Conservation (phyloP, 208 protist species). For the Acanthamoeba lenticulata region DNA sequence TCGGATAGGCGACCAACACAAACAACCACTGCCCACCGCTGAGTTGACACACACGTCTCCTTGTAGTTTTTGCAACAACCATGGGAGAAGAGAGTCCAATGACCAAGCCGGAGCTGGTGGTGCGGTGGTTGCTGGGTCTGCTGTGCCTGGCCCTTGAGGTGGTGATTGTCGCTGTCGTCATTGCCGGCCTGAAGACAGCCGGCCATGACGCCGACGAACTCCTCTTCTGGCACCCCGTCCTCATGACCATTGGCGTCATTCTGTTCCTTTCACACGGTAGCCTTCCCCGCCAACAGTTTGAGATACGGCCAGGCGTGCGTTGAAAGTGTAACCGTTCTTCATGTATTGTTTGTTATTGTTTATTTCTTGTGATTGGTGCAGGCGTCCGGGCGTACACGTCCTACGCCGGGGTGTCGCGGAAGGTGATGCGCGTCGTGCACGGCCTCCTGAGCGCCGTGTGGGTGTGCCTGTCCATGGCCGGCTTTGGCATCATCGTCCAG, state of each 20-base stretch:
- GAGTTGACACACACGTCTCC: no score
- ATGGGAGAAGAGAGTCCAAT: no score
- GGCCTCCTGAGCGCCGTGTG: not conserved
- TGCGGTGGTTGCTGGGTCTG: not conserved
- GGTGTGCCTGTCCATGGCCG: not conserved
- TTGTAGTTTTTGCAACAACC: no score
- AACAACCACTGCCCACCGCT: no score
- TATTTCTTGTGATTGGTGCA: not conserved
- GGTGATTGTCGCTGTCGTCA: not conserved
- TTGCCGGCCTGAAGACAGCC: no score
- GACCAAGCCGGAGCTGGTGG: no score
- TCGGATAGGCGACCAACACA: no score
- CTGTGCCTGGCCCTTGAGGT: not conserved
- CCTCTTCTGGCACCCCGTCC: constrained; percentile 12
- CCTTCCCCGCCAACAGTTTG: not conserved
- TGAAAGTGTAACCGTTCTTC: not conserved
- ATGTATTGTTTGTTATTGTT: not conserved
- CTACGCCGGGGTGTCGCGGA: not conserved
- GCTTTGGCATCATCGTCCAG: not conserved
- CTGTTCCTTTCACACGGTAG: constrained; percentile 26
- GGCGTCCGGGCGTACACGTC: not conserved
- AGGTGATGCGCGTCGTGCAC: not conserved
- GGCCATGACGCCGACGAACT: not conserved
- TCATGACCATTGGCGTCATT: constrained; percentile 20
- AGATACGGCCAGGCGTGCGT: not conserved